Percentiles rank a stretch among this genome's conserved stretches.
Evolutionary conservation across 2,329 filamentous ascomycete species (phyloP).

Genomic region (Coniochaeta sp.): DNA sequence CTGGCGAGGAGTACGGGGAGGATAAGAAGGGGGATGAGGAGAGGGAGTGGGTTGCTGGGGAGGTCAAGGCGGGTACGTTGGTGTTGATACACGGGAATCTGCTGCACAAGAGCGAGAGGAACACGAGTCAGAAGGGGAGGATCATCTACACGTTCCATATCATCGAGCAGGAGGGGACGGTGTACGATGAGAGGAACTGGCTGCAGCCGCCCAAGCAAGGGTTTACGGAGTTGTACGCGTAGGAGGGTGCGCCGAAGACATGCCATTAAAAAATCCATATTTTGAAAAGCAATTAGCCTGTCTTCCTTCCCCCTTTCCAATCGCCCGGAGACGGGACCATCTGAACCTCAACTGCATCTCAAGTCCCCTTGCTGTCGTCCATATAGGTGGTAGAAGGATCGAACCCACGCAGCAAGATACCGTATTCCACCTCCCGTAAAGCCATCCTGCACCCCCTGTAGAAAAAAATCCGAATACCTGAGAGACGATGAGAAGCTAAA

Average conservation of each 20-base stretch:
- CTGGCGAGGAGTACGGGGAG: constrained; percentile 38
- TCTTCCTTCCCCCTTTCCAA: not conserved
- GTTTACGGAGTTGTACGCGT: constrained; percentile 61
- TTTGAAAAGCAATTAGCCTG: not conserved
- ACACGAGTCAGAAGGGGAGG: constrained; percentile 74
- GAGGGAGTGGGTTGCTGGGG: constrained; percentile 63
- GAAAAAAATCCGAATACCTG: not conserved
- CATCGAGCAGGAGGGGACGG: constrained; percentile 66
- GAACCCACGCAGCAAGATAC: not conserved
- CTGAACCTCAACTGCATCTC: not conserved
- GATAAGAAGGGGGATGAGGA: constrained; percentile 29
- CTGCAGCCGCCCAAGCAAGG: constrained; percentile 75
- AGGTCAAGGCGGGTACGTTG: constrained; percentile 85
- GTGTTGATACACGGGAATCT: constrained; percentile 95
- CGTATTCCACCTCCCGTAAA: not conserved
- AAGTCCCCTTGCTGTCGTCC: not conserved
- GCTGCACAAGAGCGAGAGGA: constrained; percentile 93
- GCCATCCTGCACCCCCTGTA: not conserved
- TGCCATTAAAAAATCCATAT: not conserved
- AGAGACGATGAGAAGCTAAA: not conserved
- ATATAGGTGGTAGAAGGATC: not conserved
- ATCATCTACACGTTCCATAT: constrained; percentile 98
- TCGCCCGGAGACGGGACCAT: too few relatives aligned
- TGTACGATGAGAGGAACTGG: constrained; percentile 88
- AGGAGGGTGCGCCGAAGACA: constrained; percentile 1